A percentile compares a stretch with the other conserved stretches of the same genome.
phyloP scores from a whole-genome alignment of 192 early-diverging fungal genomes.

The Gonapodya sp. region DNA sequence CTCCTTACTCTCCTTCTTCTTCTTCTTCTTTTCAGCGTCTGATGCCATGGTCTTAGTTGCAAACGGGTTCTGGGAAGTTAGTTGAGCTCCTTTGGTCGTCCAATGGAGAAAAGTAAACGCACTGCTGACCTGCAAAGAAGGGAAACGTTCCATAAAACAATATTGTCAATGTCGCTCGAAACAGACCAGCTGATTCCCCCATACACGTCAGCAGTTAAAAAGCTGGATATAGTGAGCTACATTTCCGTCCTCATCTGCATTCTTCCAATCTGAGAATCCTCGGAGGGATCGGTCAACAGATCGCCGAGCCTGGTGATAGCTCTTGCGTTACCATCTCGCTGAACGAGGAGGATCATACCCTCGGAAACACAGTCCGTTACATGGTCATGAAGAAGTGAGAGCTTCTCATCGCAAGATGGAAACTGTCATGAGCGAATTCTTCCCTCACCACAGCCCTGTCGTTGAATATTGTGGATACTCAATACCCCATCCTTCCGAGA shows the following conservation, averaged over 20 bases:
- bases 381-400: constrained; percentile 91
- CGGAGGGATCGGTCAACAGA: no score
- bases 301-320: constrained; percentile 35
- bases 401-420: constrained; percentile 11
- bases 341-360: constrained; percentile 91
- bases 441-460: constrained; percentile 43
- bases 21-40: background rate
- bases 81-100: background rate
- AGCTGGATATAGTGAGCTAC: background rate
- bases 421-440: background rate
- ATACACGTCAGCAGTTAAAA: background rate
- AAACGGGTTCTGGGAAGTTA: background rate
- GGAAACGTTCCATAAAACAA: no score
- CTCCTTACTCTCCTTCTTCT: background rate
- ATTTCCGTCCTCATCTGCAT: background rate
- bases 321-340: constrained; percentile 78
- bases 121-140: background rate
- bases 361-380: constrained; percentile 89
- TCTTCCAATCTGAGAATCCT: background rate
- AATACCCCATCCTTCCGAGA: constrained; percentile 93
- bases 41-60: background rate
- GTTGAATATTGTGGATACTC: constrained; percentile 94
- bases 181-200: background rate
- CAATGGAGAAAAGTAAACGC: background rate
- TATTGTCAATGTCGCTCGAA: no score